Base-by-base conservation (phyloP, 2,329 filamentous ascomycete species). In the Aspergillus uvarum region DNA sequence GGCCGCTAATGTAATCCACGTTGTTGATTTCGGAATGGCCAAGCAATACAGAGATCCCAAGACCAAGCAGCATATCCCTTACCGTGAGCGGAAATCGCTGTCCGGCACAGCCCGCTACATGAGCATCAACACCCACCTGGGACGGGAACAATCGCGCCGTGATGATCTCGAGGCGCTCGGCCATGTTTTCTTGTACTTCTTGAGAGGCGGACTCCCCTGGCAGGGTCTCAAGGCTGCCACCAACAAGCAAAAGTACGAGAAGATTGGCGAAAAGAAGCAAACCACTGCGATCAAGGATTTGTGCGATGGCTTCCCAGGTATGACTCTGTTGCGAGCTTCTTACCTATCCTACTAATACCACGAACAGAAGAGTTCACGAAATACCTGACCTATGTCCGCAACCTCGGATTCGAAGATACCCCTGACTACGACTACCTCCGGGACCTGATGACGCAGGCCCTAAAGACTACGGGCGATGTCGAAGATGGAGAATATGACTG, bases 251-350 rank as follows among this genome's bases (percentile, higher is more conserved):
- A 99, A 99, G 81, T 99, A 99, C 76, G 95, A 99, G 81, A 98
- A 98, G 85, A 99, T 99, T 78, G 95, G 95, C 50, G 94, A 99
- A 83, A 98, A 99, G 89, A 99, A 99, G 83, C 95, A 98, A 81
- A 97, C 94, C 0, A 98, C 95, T 22, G 86, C 87, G 5, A 96
- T 99, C 81, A 96, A 97, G 81, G 95, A 99, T 71, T 86, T 99
- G 16, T 98, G 94, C 75, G 93, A 97, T 69, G 90, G 92, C 54
- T 98, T 96, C 79, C 94, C 95, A 66, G 85, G 85, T 87, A 81
- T 8, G 29, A 31, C 22, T 21, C 14, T 24, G 44, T 21, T n/a
- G 7, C 14, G 53, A 44, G 16, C 14, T 55, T 38, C 10, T 24
- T 14, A 48, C 19, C 22, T 38, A n/a, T 29, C n/a, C 50, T 21